A percentile compares a stretch with the other conserved stretches of the same genome.
phyloP scores from a whole-genome alignment of 2,329 filamentous ascomycete species.

The Penicillium sp. region DNA sequence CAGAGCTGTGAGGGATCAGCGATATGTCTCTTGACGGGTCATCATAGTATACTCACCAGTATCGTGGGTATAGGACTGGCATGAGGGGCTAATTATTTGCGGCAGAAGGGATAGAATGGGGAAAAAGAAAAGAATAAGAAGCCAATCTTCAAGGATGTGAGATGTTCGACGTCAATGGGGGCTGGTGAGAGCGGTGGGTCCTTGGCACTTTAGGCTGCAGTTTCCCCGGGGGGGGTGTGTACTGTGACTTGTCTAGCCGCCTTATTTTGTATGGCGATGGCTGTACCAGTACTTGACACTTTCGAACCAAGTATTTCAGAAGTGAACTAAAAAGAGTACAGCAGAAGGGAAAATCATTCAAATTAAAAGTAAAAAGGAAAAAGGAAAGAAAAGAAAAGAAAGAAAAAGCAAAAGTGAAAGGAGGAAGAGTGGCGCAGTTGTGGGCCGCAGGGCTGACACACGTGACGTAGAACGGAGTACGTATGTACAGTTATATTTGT shows the following conservation, averaged over 20 bases:
- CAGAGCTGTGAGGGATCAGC: neutral
- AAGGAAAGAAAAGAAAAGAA: neutral
- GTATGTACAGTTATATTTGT: no score
- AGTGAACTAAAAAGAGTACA: neutral
- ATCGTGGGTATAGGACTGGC: neutral
- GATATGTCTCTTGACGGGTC: neutral
- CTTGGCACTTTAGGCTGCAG: constrained; percentile 12
- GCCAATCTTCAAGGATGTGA: neutral
- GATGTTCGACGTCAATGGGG: constrained; percentile 6
- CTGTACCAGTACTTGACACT: neutral
- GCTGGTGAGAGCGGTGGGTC: constrained; percentile 9
- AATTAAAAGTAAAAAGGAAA: neutral
- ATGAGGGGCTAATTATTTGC: neutral
- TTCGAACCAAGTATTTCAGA: neutral
- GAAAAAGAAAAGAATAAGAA: neutral
- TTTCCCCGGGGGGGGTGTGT: neutral
- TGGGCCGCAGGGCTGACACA: neutral
- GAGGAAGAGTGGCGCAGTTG: neutral
- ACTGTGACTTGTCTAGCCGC: neutral
- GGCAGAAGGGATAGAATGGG: neutral
- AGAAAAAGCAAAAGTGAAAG: neutral
- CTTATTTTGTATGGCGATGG: neutral
- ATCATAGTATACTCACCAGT: neutral
- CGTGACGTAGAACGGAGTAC: no score
- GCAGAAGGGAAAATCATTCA: neutral